phyloP scores from a whole-genome alignment of 192 early-diverging fungal genomes.

The Gaertneriomyces semiglobifer region DNA sequence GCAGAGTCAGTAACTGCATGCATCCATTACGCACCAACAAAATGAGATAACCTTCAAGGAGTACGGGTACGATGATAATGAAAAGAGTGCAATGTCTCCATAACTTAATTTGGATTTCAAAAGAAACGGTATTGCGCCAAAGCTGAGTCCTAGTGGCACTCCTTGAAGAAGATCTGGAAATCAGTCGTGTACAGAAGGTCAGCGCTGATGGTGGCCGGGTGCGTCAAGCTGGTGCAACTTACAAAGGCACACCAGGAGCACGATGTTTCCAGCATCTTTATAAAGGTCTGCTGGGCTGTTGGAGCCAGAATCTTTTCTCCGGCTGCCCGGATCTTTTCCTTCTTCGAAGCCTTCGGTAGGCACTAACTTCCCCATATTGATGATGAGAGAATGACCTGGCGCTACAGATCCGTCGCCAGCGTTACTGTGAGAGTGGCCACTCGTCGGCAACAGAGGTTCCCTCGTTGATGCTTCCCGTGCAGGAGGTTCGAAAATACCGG shows the following conservation, averaged over 20 bases:
- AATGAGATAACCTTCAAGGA: conserved; percentile 68
- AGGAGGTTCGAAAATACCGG: too few species aligned
- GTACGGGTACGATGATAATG: conserved; percentile 93
- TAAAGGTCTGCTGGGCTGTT: conserved; percentile 4
- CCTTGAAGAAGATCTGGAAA: conserved; percentile 81
- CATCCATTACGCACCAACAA: neutral
- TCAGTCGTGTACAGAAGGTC: neutral
- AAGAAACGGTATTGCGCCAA: conserved; percentile 90
- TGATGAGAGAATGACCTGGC: neutral
- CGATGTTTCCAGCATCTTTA: conserved; percentile 46
- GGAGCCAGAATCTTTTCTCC: neutral
- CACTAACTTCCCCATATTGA: conserved; percentile 20
- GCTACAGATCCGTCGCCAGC: neutral
- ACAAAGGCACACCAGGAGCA: conserved; percentile 56
- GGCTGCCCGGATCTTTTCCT: conserved; percentile 19
- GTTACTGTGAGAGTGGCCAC: too few species aligned
- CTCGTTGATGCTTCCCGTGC: too few species aligned
- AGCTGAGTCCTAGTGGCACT: conserved; percentile 85
- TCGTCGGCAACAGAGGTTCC: too few species aligned
- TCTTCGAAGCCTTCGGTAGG: conserved; percentile 20
- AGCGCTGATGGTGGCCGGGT: too few species aligned
- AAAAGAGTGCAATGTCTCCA: conserved; percentile 89
- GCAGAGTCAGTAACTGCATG: neutral
- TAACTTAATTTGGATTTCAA: conserved; percentile 92
- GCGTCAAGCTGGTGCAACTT: conserved; percentile 12